A percentile compares a stretch with the other conserved stretches of the same genome.
These are phyloP conservation scores for Mortierella polycephala DNA, from an alignment of 371 early-diverging fungal genomes.

Conservation along the genomic window DNA sequence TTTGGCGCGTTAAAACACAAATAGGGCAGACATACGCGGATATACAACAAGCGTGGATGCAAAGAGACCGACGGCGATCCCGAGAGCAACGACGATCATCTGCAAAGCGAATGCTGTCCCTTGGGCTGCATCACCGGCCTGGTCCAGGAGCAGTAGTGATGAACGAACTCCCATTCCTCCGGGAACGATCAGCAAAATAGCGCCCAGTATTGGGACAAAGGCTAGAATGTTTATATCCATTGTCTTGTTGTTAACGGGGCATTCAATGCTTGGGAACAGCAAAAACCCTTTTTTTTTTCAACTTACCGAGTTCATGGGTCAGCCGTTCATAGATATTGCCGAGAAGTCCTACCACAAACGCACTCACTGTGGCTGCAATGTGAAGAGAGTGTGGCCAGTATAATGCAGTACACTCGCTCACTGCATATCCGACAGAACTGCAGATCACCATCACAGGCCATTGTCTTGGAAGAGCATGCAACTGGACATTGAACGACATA, in stretches of 20 bases:
- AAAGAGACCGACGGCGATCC: conserved; percentile 71
- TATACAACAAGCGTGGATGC: conserved; percentile 66
- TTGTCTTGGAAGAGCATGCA: conserved; percentile 50
- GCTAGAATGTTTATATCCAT: conserved; percentile 37
- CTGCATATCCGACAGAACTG: conserved; percentile 37
- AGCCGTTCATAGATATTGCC: conserved; percentile 66
- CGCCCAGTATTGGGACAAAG: conserved; percentile 66
- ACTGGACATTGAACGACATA: conserved; percentile 37
- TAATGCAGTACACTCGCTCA: conserved; percentile 24
- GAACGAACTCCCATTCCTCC: conserved; percentile 65
- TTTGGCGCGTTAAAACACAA: neutral
- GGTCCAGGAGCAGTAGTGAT: conserved; percentile 45
- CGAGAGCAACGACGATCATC: conserved; percentile 60
- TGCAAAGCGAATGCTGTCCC: conserved; percentile 63
- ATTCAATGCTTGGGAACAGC: neutral
- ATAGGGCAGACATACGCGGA: conserved; percentile 46
- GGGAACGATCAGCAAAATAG: conserved; percentile 69
- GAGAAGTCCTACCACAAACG: conserved; percentile 64
- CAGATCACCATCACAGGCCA: conserved; percentile 52
- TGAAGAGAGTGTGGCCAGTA: conserved; percentile 37
- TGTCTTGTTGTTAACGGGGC: too few relatives aligned
- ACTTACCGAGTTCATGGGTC: conserved; percentile 59
- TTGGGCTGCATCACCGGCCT: conserved; percentile 54
- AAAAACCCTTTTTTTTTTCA: neutral
- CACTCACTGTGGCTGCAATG: conserved; percentile 65